Conservation (phyloP, 768 basidiomycete species). For the Phaeotremella skinneri region DNA sequence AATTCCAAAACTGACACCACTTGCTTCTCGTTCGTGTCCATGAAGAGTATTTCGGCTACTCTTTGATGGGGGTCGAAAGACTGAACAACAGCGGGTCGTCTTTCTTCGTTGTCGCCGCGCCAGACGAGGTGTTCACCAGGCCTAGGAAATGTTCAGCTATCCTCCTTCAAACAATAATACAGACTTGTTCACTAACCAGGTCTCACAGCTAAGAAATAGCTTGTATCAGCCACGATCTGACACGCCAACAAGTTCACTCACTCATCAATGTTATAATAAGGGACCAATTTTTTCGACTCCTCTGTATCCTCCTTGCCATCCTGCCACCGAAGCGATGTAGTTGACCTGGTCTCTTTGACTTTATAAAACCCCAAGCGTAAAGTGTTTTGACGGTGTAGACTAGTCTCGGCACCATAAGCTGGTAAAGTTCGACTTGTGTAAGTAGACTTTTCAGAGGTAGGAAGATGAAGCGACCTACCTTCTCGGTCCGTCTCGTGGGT, state of each 20-base stretch:
- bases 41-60: slow-evolving; percentile 29
- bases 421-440: too few relatives aligned
- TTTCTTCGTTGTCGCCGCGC: slow-evolving; percentile 66
- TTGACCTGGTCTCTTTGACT: slow-evolving; percentile 70
- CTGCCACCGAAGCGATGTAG: slow-evolving; percentile 78
- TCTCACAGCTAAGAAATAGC: slow-evolving; percentile 30
- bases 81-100: slow-evolving; percentile 71
- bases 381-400: slow-evolving; percentile 62
- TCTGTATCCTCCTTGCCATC: slow-evolving; percentile 64
- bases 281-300: slow-evolving; percentile 67
- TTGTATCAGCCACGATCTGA: slow-evolving; percentile 61
- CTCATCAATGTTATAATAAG: slow-evolving; percentile 83
- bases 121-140: slow-evolving; percentile 87
- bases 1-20: slow-evolving; percentile 80
- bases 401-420: slow-evolving; percentile 56
- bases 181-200: slow-evolving; percentile 7
- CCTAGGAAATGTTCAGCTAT: slow-evolving; percentile 53
- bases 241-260: slow-evolving; percentile 55
- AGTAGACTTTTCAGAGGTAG: too few relatives aligned
- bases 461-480: too few relatives aligned
- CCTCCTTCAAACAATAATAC: background rate
- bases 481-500: background rate
- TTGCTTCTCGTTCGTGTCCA: slow-evolving; percentile 62
- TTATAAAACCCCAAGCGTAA: slow-evolving; percentile 62
- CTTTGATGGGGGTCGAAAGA: slow-evolving; percentile 35